These are phyloP conservation scores for Geotrichum candidum DNA, from an alignment of 1,139 yeast species.

Conservation along the genomic window DNA sequence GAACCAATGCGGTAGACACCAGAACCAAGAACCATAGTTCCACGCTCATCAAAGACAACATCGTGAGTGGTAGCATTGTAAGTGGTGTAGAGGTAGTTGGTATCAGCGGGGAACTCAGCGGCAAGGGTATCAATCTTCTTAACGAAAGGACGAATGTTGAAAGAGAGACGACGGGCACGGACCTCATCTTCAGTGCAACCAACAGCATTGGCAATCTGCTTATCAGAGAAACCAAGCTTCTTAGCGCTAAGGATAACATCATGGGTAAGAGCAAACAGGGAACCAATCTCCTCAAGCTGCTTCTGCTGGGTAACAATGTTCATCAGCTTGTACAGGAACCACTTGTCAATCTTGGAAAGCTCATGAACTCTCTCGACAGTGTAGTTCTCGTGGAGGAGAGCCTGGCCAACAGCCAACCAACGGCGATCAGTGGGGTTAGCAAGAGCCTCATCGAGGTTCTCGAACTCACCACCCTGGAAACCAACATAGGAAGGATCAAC, in stretches of 20 bases:
- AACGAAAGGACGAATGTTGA: conserved; percentile 85
- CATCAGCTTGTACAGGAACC: conserved; percentile 91
- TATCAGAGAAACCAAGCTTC: conserved; percentile 94
- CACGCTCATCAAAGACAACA: conserved; percentile 75
- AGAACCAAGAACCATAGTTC: conserved; percentile 85
- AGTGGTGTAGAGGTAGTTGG: conserved; percentile 91
- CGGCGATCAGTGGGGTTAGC: conserved; percentile 94
- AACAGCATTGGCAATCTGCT: conserved; percentile 88
- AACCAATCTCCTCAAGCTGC: conserved; percentile 61
- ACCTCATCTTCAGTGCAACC: conserved; percentile 91
- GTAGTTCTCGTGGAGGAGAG: conserved; percentile 83
- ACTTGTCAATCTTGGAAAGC: conserved; percentile 88
- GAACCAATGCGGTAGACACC: conserved; percentile 96
- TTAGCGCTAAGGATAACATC: conserved; percentile 76
- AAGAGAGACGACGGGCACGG: conserved; percentile 83
- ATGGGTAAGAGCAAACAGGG: conserved; percentile 52
- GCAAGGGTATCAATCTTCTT: conserved; percentile 98
- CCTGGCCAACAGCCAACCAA: conserved; percentile 98
- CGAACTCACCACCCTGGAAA: conserved; percentile 83
- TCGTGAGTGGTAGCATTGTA: conserved; percentile 92
- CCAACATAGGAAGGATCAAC: conserved; percentile 89
- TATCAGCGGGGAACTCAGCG: conserved; percentile 96
- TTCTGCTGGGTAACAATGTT: conserved; percentile 86
- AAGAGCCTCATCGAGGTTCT: conserved; percentile 70
- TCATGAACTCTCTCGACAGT: conserved; percentile 89